Evolutionary conservation across 2,329 filamentous ascomycete species (phyloP), one percentile per base, ranked within the genome.

Genomic region (Botryosphaeria dothidea): DNA sequence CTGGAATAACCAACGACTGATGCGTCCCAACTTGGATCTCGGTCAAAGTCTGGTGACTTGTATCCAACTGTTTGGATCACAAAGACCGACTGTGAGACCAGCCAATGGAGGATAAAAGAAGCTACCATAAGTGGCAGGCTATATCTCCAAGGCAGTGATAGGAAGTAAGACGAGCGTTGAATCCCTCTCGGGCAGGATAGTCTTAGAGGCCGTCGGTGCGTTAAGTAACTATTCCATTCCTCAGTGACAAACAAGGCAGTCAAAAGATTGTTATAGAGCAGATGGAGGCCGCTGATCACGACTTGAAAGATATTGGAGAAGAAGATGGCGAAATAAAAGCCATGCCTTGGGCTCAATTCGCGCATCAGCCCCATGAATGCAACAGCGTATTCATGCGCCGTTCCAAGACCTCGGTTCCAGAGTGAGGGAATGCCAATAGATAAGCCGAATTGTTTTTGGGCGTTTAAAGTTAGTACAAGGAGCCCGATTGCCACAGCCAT

Each of bases 161-260:
- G 74, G 66, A 75, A 81, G 58, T 82, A 80, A 0, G 76, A 80
- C 1, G 56, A 67, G 17, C 79, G 73, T 48, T 83, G 80, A 5
- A 69, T 52, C 1, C 74, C 78, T 0, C 65, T 43, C 0, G 79
- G 78, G 3, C 60, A 36, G 4, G 77, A 79, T 1, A 81, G 78
- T 0, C 79, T 74, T 0, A 82, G 72, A 0, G 68, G 43, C 61
- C 78, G 80, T 3, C 71, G 71, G 0, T 69, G 2, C 0, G 65
- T 23, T 1, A 75, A 71, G 70, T 80, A 84, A 0, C 69, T 67
- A 43, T 73, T 77, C 71, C 79, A 87, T 71, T 87, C 85, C 3
- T 73, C 69, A 0, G 79, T 80, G 0, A 81, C 68, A 1, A 83
- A 74, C 73, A 85, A 83, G 4, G 70, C 76, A 0, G 81, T 86